Percentiles rank a stretch among this genome's conserved stretches.
These are phyloP conservation scores for Termitomyces eurrhizus DNA, from an alignment of 768 basidiomycete genomes.

Conservation along the genomic window DNA sequence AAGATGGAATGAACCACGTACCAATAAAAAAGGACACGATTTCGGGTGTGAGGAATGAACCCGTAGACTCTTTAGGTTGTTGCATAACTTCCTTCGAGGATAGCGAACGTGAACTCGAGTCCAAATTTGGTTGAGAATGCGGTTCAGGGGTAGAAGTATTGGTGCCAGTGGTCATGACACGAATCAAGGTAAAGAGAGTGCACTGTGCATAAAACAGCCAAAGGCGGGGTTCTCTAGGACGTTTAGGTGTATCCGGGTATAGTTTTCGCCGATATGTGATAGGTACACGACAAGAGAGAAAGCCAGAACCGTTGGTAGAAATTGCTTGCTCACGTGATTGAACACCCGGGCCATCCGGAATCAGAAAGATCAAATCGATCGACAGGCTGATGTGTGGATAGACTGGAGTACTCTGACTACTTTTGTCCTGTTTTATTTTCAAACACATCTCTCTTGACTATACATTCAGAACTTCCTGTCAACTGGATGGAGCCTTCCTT, in stretches of 20 bases:
- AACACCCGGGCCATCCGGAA: neutral
- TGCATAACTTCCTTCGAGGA: neutral
- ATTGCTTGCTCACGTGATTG: slow-evolving; percentile 2
- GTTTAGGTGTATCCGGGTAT: slow-evolving; percentile 14
- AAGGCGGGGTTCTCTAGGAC: slow-evolving; percentile 7
- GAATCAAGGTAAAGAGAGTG: slow-evolving; percentile 5
- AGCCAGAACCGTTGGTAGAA: neutral
- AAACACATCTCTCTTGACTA: neutral
- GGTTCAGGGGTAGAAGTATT: slow-evolving; percentile 5
- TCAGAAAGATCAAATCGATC: neutral
- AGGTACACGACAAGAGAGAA: slow-evolving; percentile 3
- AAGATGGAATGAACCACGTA: slow-evolving; percentile 15
- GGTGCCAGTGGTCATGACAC: slow-evolving; percentile 13
- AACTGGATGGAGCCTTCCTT: neutral
- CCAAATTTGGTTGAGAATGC: slow-evolving; percentile 7
- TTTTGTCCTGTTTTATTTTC: neutral
- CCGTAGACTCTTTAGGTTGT: slow-evolving; percentile 10
- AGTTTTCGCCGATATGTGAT: slow-evolving; percentile 8
- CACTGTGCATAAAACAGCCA: slow-evolving; percentile 14
- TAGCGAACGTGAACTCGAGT: neutral
- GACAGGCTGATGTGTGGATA: too few relatives aligned
- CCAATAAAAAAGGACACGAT: slow-evolving; percentile 43
- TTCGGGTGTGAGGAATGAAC: slow-evolving; percentile 31
- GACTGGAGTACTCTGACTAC: too few relatives aligned
- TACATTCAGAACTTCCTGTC: neutral